Percentiles rank a stretch among this genome's conserved stretches.
phyloP scores from a whole-genome alignment of 495 filamentous ascomycete species.

The Penicillium samsonianum region DNA sequence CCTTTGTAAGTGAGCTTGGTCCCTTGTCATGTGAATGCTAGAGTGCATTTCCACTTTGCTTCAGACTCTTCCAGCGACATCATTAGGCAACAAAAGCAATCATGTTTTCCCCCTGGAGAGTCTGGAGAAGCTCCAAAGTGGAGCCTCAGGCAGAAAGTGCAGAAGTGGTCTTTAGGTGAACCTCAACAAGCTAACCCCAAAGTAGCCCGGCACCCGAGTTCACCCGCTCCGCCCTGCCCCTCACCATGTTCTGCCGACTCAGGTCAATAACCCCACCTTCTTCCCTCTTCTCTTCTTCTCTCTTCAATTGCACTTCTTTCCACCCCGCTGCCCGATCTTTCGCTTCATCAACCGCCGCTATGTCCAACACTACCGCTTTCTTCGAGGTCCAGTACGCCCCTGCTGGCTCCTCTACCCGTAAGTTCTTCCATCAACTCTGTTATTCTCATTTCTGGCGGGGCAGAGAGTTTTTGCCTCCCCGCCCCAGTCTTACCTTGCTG shows the following conservation, averaged over 20 bases:
- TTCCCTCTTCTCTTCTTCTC: conserved; percentile 49
- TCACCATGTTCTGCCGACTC: conserved; percentile 55
- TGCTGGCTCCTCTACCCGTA: conserved; percentile 60
- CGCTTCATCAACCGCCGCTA: conserved; percentile 59
- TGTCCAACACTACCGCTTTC: conserved; percentile 63
- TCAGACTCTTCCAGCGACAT: not conserved
- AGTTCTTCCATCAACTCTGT: conserved; percentile 35
- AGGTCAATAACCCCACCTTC: conserved; percentile 51
- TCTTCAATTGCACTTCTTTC: conserved; percentile 49
- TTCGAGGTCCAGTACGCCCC: conserved; percentile 67
- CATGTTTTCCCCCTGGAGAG: conserved; percentile 2
- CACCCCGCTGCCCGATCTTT: conserved; percentile 55
- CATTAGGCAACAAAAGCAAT: not conserved
- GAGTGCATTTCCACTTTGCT: not conserved
- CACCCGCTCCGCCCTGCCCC: conserved; percentile 43
- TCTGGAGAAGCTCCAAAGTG: conserved; percentile 12
- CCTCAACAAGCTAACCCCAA: conserved; percentile 30
- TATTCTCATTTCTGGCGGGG: conserved; percentile 18
- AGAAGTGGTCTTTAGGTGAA: conserved; percentile 19
- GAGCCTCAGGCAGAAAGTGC: conserved; percentile 20
- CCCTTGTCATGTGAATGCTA: not conserved
- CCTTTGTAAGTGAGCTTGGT: conserved; percentile 23
- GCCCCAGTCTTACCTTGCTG: conserved; percentile 8
- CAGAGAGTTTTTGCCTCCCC: conserved; percentile 15
- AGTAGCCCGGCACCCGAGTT: conserved; percentile 32